Base-by-base conservation (phyloP, 495 filamentous ascomycete species). In the Geoglossum glabrum region DNA sequence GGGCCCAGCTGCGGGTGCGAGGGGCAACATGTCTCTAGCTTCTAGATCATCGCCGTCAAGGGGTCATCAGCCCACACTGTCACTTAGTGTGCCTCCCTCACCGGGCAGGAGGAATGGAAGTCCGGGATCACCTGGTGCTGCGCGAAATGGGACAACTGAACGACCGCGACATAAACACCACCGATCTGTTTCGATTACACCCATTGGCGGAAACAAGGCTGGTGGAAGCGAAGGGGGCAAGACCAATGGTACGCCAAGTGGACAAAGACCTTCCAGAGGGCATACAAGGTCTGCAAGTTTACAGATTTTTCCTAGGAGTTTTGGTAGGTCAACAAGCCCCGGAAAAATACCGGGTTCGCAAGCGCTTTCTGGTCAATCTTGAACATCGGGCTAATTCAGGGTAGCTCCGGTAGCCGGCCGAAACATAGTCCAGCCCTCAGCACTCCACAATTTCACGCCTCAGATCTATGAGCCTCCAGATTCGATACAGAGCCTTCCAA, bases 111-210 rank as follows among this genome's bases (percentile, higher is more conserved):
- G 47, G 8, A 60, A 61, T 8, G 40, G 57, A 17, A 62, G 52
- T 28, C 58, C 65, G n/a, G 34, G 27, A 13, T 46, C 57, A 47
- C 36, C 56, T 25, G 56, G 61, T 59, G 64, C 23, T 17, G 40
- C 21, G 7, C 23, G 10, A 26, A 60, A 47, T 40, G 54, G 52
- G 17, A 27, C 57, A 45, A 21, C 63, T 51, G 46, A 50, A n/a
- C 46, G 21, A 17, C 46, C 46, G 26, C 64, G 63, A 17, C 72
- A 79, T 55, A 77, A 73, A 61, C 83, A 86, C 66, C 78, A 81
- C 60, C 70, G 90, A 65, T 95, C 90, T 0, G 78, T 98, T 31
- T 96, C 92, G n/a, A 97, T 98, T 61, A 79, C 96, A 23, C 97
- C 92, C 5, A 77, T 97, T 61, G 86, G 86, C 17, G 82, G 78